These are phyloP conservation scores for Tarenaya hassleriana DNA, from an alignment of 345 rosid genomes.

Conservation along the genomic window DNA sequence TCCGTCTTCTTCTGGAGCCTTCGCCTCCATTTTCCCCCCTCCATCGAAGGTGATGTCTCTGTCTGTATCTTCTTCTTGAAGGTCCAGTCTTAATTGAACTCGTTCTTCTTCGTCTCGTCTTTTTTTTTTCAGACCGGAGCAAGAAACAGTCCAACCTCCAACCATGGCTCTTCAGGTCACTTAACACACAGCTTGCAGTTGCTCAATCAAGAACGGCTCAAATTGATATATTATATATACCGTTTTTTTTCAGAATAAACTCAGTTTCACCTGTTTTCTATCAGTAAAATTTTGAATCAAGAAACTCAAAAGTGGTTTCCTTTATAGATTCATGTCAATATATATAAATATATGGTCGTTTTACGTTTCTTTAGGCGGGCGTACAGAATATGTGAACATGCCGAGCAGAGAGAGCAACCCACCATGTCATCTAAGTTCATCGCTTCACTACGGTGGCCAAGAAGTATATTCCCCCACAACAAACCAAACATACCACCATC, in stretches of 20 bases:
- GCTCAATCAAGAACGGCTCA: conserved; percentile 1
- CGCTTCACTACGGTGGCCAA: conserved; percentile 85
- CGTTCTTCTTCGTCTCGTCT: conserved; percentile 1
- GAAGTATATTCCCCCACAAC: conserved; percentile 50
- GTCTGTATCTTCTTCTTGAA: neutral
- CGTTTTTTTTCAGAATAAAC: too few relatives aligned
- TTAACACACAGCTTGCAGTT: too few relatives aligned
- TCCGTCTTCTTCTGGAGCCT: conserved; percentile 41
- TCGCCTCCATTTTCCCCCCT: conserved; percentile 59
- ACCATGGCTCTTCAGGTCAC: conserved; percentile 45
- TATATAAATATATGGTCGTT: conserved; percentile 2
- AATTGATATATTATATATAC: too few relatives aligned
- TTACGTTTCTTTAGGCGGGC: conserved; percentile 27
- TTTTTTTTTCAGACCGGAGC: conserved; percentile 38
- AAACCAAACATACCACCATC: conserved; percentile 37
- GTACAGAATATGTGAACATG: conserved; percentile 28
- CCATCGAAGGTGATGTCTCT: conserved; percentile 33
- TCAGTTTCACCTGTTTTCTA: too few relatives aligned
- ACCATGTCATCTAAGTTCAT: conserved; percentile 78
- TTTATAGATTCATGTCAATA: too few relatives aligned
- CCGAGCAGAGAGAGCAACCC: conserved; percentile 31
- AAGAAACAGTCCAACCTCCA: conserved; percentile 40
- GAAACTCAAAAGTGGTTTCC: too few relatives aligned
- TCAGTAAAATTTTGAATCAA: conserved; percentile 9
- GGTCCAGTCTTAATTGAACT: conserved; percentile 1